Conservation (phyloP, 805 yeast species). For the Wickerhamiella cacticola region DNA sequence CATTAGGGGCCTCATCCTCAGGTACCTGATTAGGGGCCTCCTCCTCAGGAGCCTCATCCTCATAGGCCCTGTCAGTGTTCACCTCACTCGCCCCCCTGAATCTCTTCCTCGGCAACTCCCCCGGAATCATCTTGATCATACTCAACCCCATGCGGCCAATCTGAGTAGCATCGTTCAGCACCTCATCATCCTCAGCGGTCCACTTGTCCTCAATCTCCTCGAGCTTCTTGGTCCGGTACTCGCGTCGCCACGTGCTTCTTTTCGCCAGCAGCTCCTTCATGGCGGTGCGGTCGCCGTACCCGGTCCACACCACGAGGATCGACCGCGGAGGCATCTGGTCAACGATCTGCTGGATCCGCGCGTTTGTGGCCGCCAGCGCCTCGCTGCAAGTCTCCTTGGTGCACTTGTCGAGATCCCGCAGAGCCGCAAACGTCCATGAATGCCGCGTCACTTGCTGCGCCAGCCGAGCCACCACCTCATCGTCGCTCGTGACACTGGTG, state of each 20-base stretch:
- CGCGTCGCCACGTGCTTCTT: conserved; percentile 35
- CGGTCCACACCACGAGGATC: conserved; percentile 48
- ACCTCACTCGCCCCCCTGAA: background rate
- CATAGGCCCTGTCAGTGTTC: no score
- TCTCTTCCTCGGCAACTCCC: conserved; percentile 9
- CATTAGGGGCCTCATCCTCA: no score
- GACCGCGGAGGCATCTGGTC: conserved; percentile 44
- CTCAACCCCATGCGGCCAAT: conserved; percentile 51
- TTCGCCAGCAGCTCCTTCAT: conserved; percentile 34
- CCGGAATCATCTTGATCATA: conserved; percentile 39
- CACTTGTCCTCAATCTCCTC: conserved; percentile 36
- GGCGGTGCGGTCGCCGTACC: conserved; percentile 47
- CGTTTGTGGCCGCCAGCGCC: conserved; percentile 24
- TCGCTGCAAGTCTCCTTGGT: conserved; percentile 19
- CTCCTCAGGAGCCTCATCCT: background rate
- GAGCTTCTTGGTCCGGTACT: conserved; percentile 35
- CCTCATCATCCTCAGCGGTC: conserved; percentile 39
- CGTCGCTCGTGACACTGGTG: conserved; percentile 45
- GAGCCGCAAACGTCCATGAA: conserved; percentile 42
- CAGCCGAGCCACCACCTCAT: conserved; percentile 40
- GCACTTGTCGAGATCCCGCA: conserved; percentile 45
- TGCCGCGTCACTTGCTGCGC: conserved; percentile 30
- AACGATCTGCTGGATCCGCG: conserved; percentile 13
- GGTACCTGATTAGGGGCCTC: no score
- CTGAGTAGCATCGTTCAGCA: conserved; percentile 37